Conservation (phyloP, 495 filamentous ascomycete species). For the Jackrogersella minutella region DNA sequence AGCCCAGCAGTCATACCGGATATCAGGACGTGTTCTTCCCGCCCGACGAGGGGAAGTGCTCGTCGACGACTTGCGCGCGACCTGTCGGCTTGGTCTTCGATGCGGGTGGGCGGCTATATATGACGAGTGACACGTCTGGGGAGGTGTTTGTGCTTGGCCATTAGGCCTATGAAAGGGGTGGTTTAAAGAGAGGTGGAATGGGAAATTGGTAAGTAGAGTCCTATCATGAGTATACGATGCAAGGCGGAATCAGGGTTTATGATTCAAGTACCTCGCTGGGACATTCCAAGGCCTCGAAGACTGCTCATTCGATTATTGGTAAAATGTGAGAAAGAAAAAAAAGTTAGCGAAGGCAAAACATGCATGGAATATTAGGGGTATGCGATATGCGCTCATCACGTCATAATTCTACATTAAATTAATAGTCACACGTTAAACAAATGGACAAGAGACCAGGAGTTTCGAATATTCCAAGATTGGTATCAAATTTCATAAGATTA, state of each 20-base stretch:
- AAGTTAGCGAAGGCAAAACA: too few species aligned
- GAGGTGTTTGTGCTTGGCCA: slow-evolving; percentile 63
- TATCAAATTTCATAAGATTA: too few species aligned
- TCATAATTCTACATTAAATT: too few species aligned
- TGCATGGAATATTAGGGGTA: too few species aligned
- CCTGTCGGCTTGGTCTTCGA: slow-evolving; percentile 65
- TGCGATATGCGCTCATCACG: too few species aligned
- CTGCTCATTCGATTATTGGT: too few species aligned
- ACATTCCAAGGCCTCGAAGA: too few species aligned
- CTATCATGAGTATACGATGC: background rate
- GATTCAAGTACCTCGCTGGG: too few species aligned
- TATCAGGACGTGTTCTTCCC: slow-evolving; percentile 61
- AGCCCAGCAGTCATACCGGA: slow-evolving; percentile 51
- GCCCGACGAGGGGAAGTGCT: slow-evolving; percentile 48
- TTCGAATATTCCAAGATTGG: too few species aligned
- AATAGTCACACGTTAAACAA: too few species aligned
- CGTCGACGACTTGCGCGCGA: slow-evolving; percentile 57
- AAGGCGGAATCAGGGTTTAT: background rate
- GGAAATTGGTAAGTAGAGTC: background rate
- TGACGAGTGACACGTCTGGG: slow-evolving; percentile 65
- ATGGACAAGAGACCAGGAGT: too few species aligned
- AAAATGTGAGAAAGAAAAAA: too few species aligned
- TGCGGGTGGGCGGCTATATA: slow-evolving; percentile 56
- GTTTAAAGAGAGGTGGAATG: background rate
- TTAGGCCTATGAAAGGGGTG: background rate